Conservation (phyloP, 2,329 filamentous ascomycete genomes). For the Claviceps sp. region DNA sequence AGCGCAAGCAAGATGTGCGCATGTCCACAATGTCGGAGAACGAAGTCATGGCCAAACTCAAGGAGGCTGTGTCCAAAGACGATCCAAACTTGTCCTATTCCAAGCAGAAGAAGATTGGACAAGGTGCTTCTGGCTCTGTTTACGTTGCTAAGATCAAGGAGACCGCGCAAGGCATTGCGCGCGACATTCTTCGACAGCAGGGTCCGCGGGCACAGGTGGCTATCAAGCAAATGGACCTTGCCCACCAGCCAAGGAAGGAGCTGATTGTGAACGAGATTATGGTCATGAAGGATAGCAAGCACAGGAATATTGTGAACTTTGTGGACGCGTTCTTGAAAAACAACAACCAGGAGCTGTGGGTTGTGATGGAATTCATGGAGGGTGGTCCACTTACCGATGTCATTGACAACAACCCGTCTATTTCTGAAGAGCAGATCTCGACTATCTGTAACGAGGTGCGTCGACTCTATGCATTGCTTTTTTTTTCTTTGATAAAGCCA, state of each 20-base stretch:
- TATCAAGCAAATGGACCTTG: slow-evolving; percentile 99
- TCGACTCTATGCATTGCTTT: slow-evolving; percentile 17
- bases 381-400: slow-evolving; percentile 94
- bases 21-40: slow-evolving; percentile 98
- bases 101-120: slow-evolving; percentile 99
- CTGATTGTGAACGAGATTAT: slow-evolving; percentile 99
- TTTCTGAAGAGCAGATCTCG: slow-evolving; percentile 93
- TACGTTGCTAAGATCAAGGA: slow-evolving; percentile 96
- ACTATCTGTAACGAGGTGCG: slow-evolving; percentile 92
- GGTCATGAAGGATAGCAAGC: slow-evolving; percentile 98
- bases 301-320: slow-evolving; percentile 98
- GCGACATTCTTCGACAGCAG: slow-evolving; percentile 64
- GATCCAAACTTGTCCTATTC: slow-evolving; percentile 92
- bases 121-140: slow-evolving; percentile 93
- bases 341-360: slow-evolving; percentile 92
- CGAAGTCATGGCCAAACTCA: slow-evolving; percentile 92
- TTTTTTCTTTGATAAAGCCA: background rate
- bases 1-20: slow-evolving; percentile 81
- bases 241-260: slow-evolving; percentile 93
- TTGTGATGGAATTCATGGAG: slow-evolving; percentile 99
- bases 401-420: slow-evolving; percentile 91
- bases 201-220: slow-evolving; percentile 80
- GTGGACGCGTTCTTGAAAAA: slow-evolving; percentile 93
- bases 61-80: slow-evolving; percentile 89
- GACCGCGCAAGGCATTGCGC: slow-evolving; percentile 71